Base-by-base conservation (phyloP, 2,329 filamentous ascomycete species). In the Rhytidhysteron rufulum region DNA sequence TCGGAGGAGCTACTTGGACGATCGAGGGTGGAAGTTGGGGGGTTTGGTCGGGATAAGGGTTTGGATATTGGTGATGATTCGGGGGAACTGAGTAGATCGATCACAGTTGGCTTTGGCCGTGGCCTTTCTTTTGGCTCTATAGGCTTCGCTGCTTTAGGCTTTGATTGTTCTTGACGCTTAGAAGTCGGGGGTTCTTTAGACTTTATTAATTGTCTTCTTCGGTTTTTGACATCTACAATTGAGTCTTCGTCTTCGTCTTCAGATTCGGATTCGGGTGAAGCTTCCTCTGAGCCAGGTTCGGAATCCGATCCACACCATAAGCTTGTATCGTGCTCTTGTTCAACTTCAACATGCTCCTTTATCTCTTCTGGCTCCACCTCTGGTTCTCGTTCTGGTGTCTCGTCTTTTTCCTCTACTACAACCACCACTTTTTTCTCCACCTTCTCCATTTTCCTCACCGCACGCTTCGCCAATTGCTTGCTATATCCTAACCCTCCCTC, bases 71-170 rank as follows among this genome's bases (percentile, higher is more conserved):
- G 24, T 4, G 16, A 3, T 13, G 4, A 18, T 24, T 31, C 13
- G 4, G 59, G 56, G 13, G 59, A 59, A 11, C 45, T 44, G 9
- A 58, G 59, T 33, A 64, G 38, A 18, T 66, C 60, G 29, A 64
- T 51, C 11, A 62, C 57, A 24, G 60, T 55, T 39, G 59, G 53
- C 3, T 54, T 53, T 43, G 36, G 34, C 29, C 3, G 37, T 25
- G n/a, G 31, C 17, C 17, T 18, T 29, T 39, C 30, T 33, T 39
- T 25, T 18, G 15, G 15, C 15, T 47, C 41, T 15, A 34, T 18
- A 17, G 16, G 24, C 11, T 31, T 31, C 4, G 34, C n/a, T 16
- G 13, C 19, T 27, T 9, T 16, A 4, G 34, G 27, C n/a, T 15
- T 20, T 10, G 32, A 18, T 19, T 31, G 13, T n/a, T 43, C 36